Conservation (phyloP, 768 basidiomycete species). For the Boletus rufocinnamomeus region DNA sequence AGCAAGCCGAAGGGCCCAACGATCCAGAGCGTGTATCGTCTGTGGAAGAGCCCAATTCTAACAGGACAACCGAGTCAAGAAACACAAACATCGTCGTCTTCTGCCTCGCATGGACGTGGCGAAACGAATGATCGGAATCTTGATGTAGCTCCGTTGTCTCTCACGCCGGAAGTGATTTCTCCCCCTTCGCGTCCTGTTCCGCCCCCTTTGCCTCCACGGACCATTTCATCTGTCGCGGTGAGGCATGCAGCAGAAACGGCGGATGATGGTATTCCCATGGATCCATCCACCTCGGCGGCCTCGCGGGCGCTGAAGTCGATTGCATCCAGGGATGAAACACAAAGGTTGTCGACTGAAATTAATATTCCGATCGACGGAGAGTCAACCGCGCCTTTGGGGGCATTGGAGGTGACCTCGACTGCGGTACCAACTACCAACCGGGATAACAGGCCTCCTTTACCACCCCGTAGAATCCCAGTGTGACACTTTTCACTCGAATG, state of each 20-base stretch:
- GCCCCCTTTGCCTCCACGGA: conserved; percentile 46
- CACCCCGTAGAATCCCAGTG: conserved; percentile 33
- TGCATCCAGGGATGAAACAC: conserved; percentile 46
- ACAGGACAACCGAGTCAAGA: conserved; percentile 31
- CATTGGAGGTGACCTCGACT: conserved; percentile 7
- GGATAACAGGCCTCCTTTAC: conserved; percentile 34
- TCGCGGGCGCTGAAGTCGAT: conserved; percentile 61
- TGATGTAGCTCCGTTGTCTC: conserved; percentile 33
- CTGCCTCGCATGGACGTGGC: conserved; percentile 8
- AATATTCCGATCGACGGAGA: conserved; percentile 11
- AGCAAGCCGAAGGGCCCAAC: conserved; percentile 48
- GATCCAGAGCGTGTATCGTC: conserved; percentile 69
- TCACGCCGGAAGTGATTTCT: conserved; percentile 25
- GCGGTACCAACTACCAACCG: conserved; percentile 1
- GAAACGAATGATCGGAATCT: conserved; percentile 28
- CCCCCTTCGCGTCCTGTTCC: conserved; percentile 34
- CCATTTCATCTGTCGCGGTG: conserved; percentile 35
- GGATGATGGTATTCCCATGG: conserved; percentile 21
- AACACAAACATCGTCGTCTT: conserved; percentile 5
- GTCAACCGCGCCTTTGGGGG: conserved; percentile 2
- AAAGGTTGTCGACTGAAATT: conserved; percentile 28
- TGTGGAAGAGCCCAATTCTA: conserved; percentile 63
- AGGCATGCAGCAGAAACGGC: conserved; percentile 32
- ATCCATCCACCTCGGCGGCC: conserved; percentile 39
- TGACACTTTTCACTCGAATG: conserved; percentile 4